A percentile compares a stretch with the other conserved stretches of the same genome.
phyloP scores from a whole-genome alignment of 345 rosid species.

The Cardamine chenopodiifolia region DNA sequence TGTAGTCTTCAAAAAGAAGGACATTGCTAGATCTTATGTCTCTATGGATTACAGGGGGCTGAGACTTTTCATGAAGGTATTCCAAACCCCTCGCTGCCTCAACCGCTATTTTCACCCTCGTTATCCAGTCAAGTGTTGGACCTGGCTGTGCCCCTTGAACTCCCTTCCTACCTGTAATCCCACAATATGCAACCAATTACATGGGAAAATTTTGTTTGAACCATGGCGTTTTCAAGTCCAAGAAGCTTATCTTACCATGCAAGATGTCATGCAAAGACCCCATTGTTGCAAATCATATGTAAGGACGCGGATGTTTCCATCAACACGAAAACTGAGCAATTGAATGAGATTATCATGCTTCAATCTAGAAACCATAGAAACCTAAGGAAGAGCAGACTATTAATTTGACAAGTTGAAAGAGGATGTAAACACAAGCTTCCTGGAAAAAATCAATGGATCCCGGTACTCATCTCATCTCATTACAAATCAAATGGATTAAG shows the following conservation, averaged over 20 bases:
- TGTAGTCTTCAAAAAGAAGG: conserved; percentile 46
- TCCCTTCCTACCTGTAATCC: conserved; percentile 43
- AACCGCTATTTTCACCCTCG: conserved; percentile 45
- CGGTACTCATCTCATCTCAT: background rate
- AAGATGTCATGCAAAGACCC: conserved; percentile 96
- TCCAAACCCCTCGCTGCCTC: conserved; percentile 47
- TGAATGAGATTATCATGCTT: conserved; percentile 85
- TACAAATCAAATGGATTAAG: background rate
- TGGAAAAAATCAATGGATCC: background rate
- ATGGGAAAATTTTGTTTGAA: background rate
- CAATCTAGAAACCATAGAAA: conserved; percentile 90
- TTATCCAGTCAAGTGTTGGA: conserved; percentile 49
- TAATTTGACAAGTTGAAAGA: conserved; percentile 22
- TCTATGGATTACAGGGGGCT: conserved; percentile 46
- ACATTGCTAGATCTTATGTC: conserved; percentile 47
- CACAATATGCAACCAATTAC: conserved; percentile 25
- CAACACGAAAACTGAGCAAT: conserved; percentile 85
- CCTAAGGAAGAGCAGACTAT: conserved; percentile 50
- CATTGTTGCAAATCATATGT: conserved; percentile 99
- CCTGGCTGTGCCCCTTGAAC: conserved; percentile 51
- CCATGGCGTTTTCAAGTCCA: background rate
- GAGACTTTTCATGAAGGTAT: conserved; percentile 47
- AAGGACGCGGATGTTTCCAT: conserved; percentile 86
- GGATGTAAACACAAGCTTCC: conserved; percentile 10
- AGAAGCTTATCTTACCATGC: conserved; percentile 61